phyloP scores from a whole-genome alignment of 495 filamentous ascomycete species.

The Cercophora sp. region DNA sequence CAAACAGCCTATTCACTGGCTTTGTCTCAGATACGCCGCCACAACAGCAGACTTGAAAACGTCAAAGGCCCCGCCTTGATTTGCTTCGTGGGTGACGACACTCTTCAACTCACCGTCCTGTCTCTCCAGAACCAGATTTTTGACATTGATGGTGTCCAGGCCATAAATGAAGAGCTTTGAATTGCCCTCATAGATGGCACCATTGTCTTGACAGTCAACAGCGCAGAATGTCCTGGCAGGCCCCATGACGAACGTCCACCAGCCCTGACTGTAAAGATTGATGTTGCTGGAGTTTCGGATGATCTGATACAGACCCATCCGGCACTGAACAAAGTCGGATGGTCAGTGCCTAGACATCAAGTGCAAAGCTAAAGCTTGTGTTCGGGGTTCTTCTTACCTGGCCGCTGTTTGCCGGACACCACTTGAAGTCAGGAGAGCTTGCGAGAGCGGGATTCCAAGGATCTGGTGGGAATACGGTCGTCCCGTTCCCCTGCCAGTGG shows the following conservation, averaged over 20 bases:
- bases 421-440: slow-evolving; percentile 46
- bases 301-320: slow-evolving; percentile 43
- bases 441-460: slow-evolving; percentile 36
- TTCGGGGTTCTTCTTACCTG: background rate
- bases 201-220: slow-evolving; percentile 44
- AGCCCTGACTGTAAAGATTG: slow-evolving; percentile 44
- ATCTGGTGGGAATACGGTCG: slow-evolving; percentile 34
- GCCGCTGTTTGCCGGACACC: slow-evolving; percentile 37
- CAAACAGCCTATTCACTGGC: too few relatives aligned
- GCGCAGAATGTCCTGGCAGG: slow-evolving; percentile 22
- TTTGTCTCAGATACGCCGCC: slow-evolving; percentile 14
- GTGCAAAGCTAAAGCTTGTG: background rate
- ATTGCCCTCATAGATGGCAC: slow-evolving; percentile 32
- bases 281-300: slow-evolving; percentile 39
- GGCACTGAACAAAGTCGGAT: too few relatives aligned
- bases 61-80: slow-evolving; percentile 5
- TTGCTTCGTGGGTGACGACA: background rate
- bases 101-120: background rate
- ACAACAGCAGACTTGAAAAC: slow-evolving; percentile 6
- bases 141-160: slow-evolving; percentile 39
- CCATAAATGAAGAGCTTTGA: slow-evolving; percentile 41
- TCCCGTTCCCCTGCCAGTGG: slow-evolving; percentile 44
- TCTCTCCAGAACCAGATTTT: slow-evolving; percentile 38
- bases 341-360: too few relatives aligned
- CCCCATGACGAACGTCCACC: slow-evolving; percentile 50